phyloP scores from a whole-genome alignment of 2,329 filamentous ascomycete genomes.

The Sporothrix brunneoviolacea region DNA sequence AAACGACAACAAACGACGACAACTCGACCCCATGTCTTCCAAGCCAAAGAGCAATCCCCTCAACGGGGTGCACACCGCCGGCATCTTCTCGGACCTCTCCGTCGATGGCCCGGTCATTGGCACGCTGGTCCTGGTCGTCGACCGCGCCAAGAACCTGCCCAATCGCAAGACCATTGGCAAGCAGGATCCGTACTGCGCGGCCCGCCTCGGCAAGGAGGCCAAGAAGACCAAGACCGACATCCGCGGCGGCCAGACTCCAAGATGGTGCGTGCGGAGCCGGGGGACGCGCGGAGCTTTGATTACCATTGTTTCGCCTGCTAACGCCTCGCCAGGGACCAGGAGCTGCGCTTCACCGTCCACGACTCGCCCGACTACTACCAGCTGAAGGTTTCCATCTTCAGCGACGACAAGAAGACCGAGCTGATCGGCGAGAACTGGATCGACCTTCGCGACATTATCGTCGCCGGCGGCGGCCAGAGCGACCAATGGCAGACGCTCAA shows the following conservation, averaged over 20 bases:
- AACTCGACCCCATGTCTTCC: slow-evolving; percentile 38
- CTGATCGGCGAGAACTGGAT: slow-evolving; percentile 93
- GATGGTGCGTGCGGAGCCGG: slow-evolving; percentile 59
- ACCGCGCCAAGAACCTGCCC: slow-evolving; percentile 92
- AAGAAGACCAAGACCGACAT: slow-evolving; percentile 95
- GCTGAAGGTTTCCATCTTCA: slow-evolving; percentile 92
- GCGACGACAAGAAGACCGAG: slow-evolving; percentile 96
- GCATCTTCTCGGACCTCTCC: slow-evolving; percentile 90
- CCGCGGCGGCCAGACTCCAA: slow-evolving; percentile 88
- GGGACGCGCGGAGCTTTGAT: too few relatives aligned
- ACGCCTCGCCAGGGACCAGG: slow-evolving; percentile 69
- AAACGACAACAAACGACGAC: background rate
- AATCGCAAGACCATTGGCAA: slow-evolving; percentile 98
- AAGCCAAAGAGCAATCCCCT: slow-evolving; percentile 50
- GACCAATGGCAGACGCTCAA: slow-evolving; percentile 86
- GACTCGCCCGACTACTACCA: slow-evolving; percentile 95
- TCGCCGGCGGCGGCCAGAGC: slow-evolving; percentile 82
- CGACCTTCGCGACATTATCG: slow-evolving; percentile 71
- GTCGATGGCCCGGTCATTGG: slow-evolving; percentile 90
- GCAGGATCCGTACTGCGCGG: slow-evolving; percentile 95
- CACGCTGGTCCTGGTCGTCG: slow-evolving; percentile 84
- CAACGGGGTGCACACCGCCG: slow-evolving; percentile 71
- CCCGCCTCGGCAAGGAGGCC: slow-evolving; percentile 87
- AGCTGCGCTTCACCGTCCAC: slow-evolving; percentile 91
- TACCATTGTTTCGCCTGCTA: background rate